These are phyloP conservation scores for Trypanosoma boissoni DNA, from an alignment of 208 protist genomes.

Conservation along the genomic window DNA sequence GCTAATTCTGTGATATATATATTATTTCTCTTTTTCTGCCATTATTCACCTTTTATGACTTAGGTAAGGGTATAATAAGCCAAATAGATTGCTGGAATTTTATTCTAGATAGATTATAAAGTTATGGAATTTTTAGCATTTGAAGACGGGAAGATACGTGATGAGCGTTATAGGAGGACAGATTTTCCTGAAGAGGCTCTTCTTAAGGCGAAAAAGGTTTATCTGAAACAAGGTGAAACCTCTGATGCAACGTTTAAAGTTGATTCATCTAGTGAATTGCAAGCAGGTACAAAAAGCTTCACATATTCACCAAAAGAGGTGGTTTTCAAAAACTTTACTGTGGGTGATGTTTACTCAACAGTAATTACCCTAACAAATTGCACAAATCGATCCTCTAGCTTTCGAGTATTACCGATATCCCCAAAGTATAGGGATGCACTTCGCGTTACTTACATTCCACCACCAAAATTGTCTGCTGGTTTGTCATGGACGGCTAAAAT, in stretches of 20 bases:
- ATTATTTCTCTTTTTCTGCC: conserved; percentile 14
- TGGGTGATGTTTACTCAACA: conserved; percentile 55
- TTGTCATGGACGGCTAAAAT: conserved; percentile 64
- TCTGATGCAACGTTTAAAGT: not conserved
- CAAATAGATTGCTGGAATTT: too few species aligned
- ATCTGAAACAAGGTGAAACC: not conserved
- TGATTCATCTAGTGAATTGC: not conserved
- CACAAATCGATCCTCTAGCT: conserved; percentile 57
- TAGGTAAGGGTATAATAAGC: not conserved
- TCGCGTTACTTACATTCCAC: conserved; percentile 49
- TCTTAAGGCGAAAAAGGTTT: conserved; percentile 8
- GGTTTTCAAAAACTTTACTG: conserved; percentile 78
- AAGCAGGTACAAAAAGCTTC: not conserved
- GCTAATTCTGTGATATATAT: too few species aligned
- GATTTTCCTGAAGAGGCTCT: conserved; percentile 15
- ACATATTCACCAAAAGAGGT: conserved; percentile 36
- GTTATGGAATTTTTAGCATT: conserved; percentile 68
- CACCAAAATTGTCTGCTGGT: conserved; percentile 76
- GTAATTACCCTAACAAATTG: conserved; percentile 80
- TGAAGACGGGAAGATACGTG: conserved; percentile 58
- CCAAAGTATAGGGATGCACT: conserved; percentile 60
- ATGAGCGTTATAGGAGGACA: conserved; percentile 45
- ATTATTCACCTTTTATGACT: conserved; percentile 16
- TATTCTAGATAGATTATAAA: not conserved
- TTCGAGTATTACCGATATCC: conserved; percentile 73